Evolutionary conservation across 164 flowering plant species (phyloP).

Genomic region (Santalum album): DNA sequence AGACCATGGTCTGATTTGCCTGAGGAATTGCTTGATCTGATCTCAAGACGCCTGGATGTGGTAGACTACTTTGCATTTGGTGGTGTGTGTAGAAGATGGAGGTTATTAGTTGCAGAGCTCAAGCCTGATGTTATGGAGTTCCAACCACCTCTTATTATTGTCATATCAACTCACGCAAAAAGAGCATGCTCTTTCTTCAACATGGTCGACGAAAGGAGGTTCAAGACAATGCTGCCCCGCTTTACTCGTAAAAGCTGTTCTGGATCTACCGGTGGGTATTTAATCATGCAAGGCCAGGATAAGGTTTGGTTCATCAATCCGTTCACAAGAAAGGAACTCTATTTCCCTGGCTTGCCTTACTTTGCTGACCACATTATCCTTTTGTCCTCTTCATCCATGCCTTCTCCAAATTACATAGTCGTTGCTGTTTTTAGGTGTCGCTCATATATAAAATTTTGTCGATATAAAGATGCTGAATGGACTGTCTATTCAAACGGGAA

Average conservation of each 20-base stretch:
- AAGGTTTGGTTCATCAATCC: slow-evolving; percentile 9
- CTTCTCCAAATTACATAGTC: background rate
- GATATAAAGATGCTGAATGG: background rate
- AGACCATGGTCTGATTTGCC: slow-evolving; percentile 12
- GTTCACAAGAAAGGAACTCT: slow-evolving; percentile 4
- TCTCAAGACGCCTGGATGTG: background rate
- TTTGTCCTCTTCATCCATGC: background rate
- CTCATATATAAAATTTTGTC: background rate
- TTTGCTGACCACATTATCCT: slow-evolving; percentile 1
- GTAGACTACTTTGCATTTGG: slow-evolving; percentile 3
- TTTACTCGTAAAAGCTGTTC: slow-evolving; percentile 1
- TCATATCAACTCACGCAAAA: background rate
- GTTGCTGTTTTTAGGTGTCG: background rate
- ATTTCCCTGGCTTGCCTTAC: background rate
- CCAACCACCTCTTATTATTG: background rate
- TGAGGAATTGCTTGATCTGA: slow-evolving; percentile 1
- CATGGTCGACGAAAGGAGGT: slow-evolving; percentile 2
- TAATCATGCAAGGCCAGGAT: slow-evolving; percentile 3
- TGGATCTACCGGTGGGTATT: slow-evolving; percentile 3
- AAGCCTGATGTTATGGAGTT: background rate
- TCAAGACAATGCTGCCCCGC: slow-evolving; percentile 2
- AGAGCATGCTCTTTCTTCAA: background rate
- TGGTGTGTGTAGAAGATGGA: slow-evolving; percentile 8
- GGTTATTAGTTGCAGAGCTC: background rate
- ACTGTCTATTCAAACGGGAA: background rate